These are phyloP conservation scores for Chloranthus sessilifolius DNA, from an alignment of 164 flowering plant genomes.

Conservation along the genomic window DNA sequence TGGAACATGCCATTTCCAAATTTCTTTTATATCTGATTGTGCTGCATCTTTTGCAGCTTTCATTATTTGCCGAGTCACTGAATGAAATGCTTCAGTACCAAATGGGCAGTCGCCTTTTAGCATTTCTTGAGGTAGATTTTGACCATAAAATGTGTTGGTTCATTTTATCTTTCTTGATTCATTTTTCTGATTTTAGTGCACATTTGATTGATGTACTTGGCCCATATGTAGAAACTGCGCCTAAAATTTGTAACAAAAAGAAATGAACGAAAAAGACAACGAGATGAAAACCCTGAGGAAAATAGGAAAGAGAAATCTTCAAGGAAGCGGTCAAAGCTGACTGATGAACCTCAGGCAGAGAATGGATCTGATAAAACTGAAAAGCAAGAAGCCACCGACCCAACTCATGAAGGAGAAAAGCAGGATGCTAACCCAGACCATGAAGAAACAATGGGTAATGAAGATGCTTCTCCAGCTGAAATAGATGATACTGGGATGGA, in stretches of 20 bases:
- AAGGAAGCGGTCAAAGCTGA: constrained; percentile 45
- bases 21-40: constrained; percentile 1
- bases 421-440: constrained; percentile 21
- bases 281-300: constrained; percentile 42
- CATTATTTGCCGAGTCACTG: constrained; percentile 81
- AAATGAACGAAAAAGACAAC: constrained; percentile 63
- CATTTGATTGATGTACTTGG: no score
- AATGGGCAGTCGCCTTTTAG: constrained; percentile 76
- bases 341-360: constrained; percentile 26
- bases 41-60: constrained; percentile 45
- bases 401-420: no score
- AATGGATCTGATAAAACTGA: constrained; percentile 24
- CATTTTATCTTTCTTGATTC: background rate
- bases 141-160: background rate
- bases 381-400: background rate
- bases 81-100: constrained; percentile 96
- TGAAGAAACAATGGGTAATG: constrained; percentile 20
- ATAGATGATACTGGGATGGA: constrained; percentile 16
- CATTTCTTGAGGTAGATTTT: constrained; percentile 76
- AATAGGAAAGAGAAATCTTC: constrained; percentile 29
- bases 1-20: no score
- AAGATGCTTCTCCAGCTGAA: constrained; percentile 22
- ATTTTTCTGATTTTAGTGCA: constrained; percentile 4
- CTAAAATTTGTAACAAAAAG: constrained; percentile 50
- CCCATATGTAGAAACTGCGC: constrained; percentile 51